Percentiles rank a stretch among this genome's conserved stretches.
Conservation (phyloP, 345 rosid species). For the Salix caprea region DNA sequence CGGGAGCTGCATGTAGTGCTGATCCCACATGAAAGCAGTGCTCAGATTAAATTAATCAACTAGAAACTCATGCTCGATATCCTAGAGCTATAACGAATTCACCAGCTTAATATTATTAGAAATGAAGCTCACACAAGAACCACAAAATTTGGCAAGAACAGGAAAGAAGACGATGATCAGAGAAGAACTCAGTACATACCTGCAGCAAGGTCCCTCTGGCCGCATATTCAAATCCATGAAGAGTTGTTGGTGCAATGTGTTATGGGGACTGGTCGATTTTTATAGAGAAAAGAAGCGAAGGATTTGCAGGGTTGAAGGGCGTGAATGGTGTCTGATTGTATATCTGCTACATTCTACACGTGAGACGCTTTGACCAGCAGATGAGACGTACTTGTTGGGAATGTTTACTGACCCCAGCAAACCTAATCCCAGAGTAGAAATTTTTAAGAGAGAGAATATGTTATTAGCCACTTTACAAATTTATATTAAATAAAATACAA, state of each 20-base stretch:
- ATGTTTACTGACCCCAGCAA: constrained; percentile 14
- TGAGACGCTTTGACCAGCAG: constrained; percentile 36
- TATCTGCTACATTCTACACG: constrained; percentile 20
- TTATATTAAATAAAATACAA: too few species aligned
- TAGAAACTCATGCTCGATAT: background rate
- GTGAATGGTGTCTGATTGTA: background rate
- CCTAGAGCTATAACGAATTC: background rate
- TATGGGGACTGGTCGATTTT: background rate
- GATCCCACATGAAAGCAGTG: constrained; percentile 6
- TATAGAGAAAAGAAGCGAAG: constrained; percentile 16
- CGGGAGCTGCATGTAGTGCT: background rate
- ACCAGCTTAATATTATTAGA: background rate
- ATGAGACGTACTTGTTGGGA: constrained; percentile 6
- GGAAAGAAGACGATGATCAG: background rate
- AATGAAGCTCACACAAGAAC: background rate
- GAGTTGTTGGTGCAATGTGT: background rate
- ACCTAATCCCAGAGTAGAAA: background rate
- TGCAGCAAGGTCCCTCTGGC: background rate
- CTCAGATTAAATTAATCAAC: background rate
- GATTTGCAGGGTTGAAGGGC: background rate
- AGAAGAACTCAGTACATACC: background rate
- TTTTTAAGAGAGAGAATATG: too few species aligned
- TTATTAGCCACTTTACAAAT: too few species aligned
- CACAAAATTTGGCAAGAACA: background rate
- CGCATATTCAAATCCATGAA: background rate